Evolutionary conservation across 1,284 basidiomycete species (phyloP).

Genomic region (Nidula niveotomentosa): DNA sequence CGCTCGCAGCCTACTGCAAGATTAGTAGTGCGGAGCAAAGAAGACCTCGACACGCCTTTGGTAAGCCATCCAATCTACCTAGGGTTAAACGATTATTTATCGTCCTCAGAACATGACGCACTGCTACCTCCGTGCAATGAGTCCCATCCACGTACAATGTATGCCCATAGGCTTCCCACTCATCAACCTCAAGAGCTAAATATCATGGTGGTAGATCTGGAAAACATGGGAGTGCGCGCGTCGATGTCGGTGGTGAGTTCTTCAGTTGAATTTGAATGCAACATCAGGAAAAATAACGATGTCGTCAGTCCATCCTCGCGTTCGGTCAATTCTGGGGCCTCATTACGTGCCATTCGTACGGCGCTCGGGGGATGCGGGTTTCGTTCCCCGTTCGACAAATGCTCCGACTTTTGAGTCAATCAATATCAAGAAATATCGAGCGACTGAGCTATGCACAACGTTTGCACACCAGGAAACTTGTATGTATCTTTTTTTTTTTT

Average conservation of each 20-base stretch:
- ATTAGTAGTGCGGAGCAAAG: conserved; percentile 65
- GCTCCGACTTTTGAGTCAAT: conserved; percentile 79
- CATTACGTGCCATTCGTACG: conserved; percentile 84
- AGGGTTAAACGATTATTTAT: background rate
- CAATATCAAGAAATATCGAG: conserved; percentile 85
- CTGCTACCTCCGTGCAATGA: conserved; percentile 86
- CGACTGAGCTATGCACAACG: conserved; percentile 80
- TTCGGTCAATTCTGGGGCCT: conserved; percentile 87
- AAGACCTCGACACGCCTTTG: conserved; percentile 73
- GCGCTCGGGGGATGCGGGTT: conserved; percentile 76
- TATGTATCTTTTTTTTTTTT: conserved; percentile 23
- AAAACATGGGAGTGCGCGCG: conserved; percentile 80
- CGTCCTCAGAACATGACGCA: conserved; percentile 75
- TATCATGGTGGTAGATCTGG: conserved; percentile 50
- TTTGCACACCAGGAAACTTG: conserved; percentile 78
- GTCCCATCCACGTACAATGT: conserved; percentile 88
- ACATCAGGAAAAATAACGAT: no score
- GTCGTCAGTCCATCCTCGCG: conserved; percentile 72
- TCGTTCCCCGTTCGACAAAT: conserved; percentile 86
- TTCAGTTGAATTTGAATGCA: no score
- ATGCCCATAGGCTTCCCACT: conserved; percentile 16
- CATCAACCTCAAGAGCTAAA: conserved; percentile 4
- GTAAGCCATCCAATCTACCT: conserved; percentile 28
- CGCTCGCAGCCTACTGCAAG: conserved; percentile 77
- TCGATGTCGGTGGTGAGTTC: conserved; percentile 78